phyloP scores from a whole-genome alignment of 345 rosid genomes.

The Chamaenerion angustifolium region DNA sequence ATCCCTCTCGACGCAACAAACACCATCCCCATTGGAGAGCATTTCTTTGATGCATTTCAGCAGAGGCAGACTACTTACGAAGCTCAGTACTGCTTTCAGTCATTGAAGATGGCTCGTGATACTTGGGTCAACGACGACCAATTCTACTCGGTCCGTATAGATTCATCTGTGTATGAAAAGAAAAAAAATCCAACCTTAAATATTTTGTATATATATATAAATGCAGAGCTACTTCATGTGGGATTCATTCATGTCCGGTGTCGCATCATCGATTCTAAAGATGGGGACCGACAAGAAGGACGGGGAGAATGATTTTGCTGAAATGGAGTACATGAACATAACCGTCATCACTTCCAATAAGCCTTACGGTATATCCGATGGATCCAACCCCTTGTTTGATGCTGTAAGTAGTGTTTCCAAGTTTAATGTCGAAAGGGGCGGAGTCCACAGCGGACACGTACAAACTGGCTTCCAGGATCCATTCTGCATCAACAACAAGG shows the following conservation, averaged over 20 bases:
- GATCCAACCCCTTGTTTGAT: slow-evolving; percentile 74
- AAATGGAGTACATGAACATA: slow-evolving; percentile 77
- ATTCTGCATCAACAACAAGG: slow-evolving; percentile 43
- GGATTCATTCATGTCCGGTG: slow-evolving; percentile 80
- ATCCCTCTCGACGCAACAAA: slow-evolving; percentile 91
- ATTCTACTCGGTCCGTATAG: slow-evolving; percentile 35
- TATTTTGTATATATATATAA: no score
- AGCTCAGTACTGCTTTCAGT: slow-evolving; percentile 63
- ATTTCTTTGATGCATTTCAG: slow-evolving; percentile 54
- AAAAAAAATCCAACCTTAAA: no score
- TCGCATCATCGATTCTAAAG: slow-evolving; percentile 63
- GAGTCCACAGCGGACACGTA: slow-evolving; percentile 85
- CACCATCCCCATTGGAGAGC: slow-evolving; percentile 45
- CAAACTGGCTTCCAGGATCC: slow-evolving; percentile 63
- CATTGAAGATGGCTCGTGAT: slow-evolving; percentile 62
- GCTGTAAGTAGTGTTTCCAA: slow-evolving; percentile 34
- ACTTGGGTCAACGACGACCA: slow-evolving; percentile 47
- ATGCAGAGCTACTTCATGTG: slow-evolving; percentile 83
- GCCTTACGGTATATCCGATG: slow-evolving; percentile 58
- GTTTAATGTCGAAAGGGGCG: slow-evolving; percentile 40
- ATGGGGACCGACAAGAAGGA: slow-evolving; percentile 14
- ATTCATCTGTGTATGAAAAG: no score
- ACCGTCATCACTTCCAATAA: slow-evolving; percentile 71
- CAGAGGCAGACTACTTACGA: slow-evolving; percentile 47
- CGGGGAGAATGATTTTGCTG: slow-evolving; percentile 66